phyloP scores from a whole-genome alignment of 257 asterid species.

The Solanum pennellii region DNA sequence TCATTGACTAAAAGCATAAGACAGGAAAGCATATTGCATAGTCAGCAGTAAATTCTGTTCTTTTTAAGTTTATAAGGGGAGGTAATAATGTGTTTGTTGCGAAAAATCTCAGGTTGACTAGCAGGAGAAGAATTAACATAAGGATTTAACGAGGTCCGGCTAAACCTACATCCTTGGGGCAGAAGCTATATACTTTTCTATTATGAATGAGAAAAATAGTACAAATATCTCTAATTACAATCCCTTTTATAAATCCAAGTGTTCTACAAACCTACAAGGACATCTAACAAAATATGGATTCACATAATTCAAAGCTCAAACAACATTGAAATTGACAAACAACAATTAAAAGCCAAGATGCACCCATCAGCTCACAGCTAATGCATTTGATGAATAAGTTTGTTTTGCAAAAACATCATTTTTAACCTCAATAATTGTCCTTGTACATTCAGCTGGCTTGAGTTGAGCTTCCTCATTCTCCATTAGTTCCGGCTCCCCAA shows the following conservation, averaged over 20 bases:
- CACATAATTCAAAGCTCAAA: background rate
- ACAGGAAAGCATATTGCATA: background rate
- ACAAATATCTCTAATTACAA: background rate
- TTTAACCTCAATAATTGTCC: constrained; percentile 81
- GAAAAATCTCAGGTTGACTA: background rate
- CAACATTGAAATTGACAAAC: background rate
- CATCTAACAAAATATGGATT: background rate
- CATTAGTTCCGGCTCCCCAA: constrained; percentile 47
- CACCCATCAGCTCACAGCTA: background rate
- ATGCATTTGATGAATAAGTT: background rate
- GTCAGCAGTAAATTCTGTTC: background rate
- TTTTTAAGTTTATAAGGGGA: background rate
- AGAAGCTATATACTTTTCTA: background rate
- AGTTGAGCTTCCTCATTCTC: constrained; percentile 51
- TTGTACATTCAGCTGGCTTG: constrained; percentile 69
- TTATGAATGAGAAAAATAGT: background rate
- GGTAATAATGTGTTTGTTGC: background rate
- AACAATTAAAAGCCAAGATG: background rate
- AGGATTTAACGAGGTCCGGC: background rate
- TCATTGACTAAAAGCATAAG: background rate
- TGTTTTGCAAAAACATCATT: background rate
- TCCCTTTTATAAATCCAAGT: background rate
- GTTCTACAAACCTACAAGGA: background rate
- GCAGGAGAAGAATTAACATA: background rate
- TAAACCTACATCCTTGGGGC: background rate